Base-by-base conservation (phyloP, 441 rosid genomes). In the California macrophylla region DNA sequence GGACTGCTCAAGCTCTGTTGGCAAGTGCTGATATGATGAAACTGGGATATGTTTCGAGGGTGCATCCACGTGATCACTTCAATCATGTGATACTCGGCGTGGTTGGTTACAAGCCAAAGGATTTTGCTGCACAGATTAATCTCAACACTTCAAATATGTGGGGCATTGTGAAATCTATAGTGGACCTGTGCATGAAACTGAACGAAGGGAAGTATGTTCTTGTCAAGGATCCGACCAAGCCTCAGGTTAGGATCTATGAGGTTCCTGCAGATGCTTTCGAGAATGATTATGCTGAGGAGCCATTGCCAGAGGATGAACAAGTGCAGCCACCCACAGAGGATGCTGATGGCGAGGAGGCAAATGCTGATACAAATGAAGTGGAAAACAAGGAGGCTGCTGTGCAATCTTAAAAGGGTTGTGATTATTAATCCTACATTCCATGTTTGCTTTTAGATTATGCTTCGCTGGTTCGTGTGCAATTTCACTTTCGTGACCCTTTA, bases 261-360 rank as follows among this genome's bases (percentile, higher is more conserved):
- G 97, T 93, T 83, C 96, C 96, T 0, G 78, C 85, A 6, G 97
- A 93, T 84, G 96, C 97, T 2, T 93, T 91, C 29, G 97, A 93
- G 87, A 93, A 91, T 77, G 96, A 91, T 76, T 93, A 91, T 25
- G 94, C 88, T 66, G 96, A 89, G 77, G 96, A 93, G 73, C 96
- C 98, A 1, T 76, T 93, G 78, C 96, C 95, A 3, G 96, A 91
- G 81, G 98, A 93, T 0, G 98, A 93, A 77, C 95, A 93, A 72
- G 95, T 83, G 23, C 93, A 93, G 72, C 92, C 95, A 16, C 87
- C 84, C 18, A 78, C 70, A 12, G 92, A 86, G 70, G 85, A 77
- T 74, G 76, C 77, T 25, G 91, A 85, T 64, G 86, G 73, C 66
- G 81, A 45, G 7, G 90, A 84, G 76, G 0, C 60, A 18, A 52